These are phyloP conservation scores for Conticribra guillardii DNA, from an alignment of 108 stramenopile species.

Conservation along the genomic window DNA sequence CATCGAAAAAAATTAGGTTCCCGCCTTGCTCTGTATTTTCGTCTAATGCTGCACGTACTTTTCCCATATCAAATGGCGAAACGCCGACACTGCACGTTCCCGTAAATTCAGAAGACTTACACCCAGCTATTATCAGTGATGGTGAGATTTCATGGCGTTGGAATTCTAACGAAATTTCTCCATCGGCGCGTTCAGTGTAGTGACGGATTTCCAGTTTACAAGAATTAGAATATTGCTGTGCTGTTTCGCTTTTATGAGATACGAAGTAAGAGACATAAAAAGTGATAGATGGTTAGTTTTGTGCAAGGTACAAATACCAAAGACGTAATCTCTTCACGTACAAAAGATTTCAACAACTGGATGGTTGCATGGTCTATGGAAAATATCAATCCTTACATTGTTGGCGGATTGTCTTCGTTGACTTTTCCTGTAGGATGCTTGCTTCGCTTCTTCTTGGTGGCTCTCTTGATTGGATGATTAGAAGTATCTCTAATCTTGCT, in stretches of 20 bases:
- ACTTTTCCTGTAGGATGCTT: too few species aligned
- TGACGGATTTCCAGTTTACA: background rate
- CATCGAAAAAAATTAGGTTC: too few species aligned
- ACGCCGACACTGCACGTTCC: constrained; percentile 15
- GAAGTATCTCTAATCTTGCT: background rate
- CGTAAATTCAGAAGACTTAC: background rate
- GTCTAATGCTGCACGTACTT: constrained; percentile 24
- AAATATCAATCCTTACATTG: background rate
- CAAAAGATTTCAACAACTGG: too few species aligned
- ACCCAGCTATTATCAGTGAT: background rate
- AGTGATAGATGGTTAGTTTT: too few species aligned
- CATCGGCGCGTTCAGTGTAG: constrained; percentile 29
- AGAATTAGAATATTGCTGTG: background rate
- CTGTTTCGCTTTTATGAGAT: background rate
- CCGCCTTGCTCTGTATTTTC: too few species aligned
- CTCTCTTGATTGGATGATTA: background rate
- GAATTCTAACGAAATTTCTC: constrained; percentile 11
- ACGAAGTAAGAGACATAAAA: too few species aligned
- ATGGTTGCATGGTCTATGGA: too few species aligned
- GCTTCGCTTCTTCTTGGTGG: background rate
- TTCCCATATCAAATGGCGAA: constrained; percentile 31
- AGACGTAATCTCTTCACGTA: too few species aligned
- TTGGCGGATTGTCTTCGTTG: background rate
- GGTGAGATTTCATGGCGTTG: constrained; percentile 18
- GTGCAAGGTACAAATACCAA: too few species aligned